A percentile compares a stretch with the other conserved stretches of the same genome.
phyloP scores from a whole-genome alignment of 495 filamentous ascomycete genomes.

The Xylaria curta region DNA sequence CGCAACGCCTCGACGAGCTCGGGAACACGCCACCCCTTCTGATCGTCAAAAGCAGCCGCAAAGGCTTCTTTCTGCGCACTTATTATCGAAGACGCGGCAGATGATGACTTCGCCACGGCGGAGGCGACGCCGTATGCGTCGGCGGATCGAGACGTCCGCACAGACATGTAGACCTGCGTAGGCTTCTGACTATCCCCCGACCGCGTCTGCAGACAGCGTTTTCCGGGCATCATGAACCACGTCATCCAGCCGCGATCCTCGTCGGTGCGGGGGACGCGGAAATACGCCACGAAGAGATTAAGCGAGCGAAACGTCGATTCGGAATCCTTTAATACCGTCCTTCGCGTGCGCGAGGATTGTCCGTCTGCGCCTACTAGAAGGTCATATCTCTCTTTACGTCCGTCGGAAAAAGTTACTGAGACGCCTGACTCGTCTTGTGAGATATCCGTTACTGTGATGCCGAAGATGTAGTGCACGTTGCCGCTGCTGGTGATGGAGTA shows the following conservation, averaged over 20 bases:
- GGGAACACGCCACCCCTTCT: constrained; percentile 28
- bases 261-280: constrained; percentile 24
- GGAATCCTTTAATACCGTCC: constrained; percentile 41
- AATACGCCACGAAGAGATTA: constrained; percentile 31
- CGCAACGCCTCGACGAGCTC: constrained; percentile 28
- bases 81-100: constrained; percentile 17
- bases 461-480: constrained; percentile 33
- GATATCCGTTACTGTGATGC: constrained; percentile 16
- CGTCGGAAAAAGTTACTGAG: constrained; percentile 44
- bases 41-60: constrained; percentile 25
- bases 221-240: constrained; percentile 22
- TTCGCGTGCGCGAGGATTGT: constrained; percentile 49
- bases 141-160: constrained; percentile 10
- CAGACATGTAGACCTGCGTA: constrained; percentile 37
- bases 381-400: constrained; percentile 46
- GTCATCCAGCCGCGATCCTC: constrained; percentile 19
- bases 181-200: constrained; percentile 28
- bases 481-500: constrained; percentile 6
- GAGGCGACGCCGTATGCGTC: constrained; percentile 1
- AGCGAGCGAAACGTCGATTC: constrained; percentile 32
- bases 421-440: constrained; percentile 31
- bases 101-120: background rate
- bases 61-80: constrained; percentile 31
- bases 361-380: constrained; percentile 60
- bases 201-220: constrained; percentile 32